Evolutionary conservation across 2,329 filamentous ascomycete species (phyloP), one percentile per base, ranked within the genome.

Genomic region (Metarhizium robertsii): DNA sequence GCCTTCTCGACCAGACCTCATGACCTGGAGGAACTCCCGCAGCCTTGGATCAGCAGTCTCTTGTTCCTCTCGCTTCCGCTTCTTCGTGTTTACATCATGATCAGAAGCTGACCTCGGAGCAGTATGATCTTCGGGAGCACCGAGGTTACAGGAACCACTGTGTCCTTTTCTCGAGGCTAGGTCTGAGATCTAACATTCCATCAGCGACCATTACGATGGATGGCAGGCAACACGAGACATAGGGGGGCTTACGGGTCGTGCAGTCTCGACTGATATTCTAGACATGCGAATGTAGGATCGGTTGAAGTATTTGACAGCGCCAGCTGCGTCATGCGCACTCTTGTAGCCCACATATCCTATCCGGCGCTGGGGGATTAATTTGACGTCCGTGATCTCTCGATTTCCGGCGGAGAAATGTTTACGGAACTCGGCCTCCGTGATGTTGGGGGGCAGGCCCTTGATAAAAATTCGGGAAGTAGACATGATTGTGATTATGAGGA

Each of bases 311-410:
- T 89, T 92, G 69, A 95, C 88, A 48, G 94, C 92, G 66, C 85
- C 83, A 56, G 82, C 77, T 55, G 94, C 94, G 68, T 90, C 87
- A 59, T 92, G 84, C 14, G 87, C 76, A 53, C 83, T 88, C 73
- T 89, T 92, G 78, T 92, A 97, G 60, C 94, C 94, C 58, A 99
- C 84, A 79, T 96, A 99, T 64, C 92, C 94, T 71, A 99, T 96
- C 63, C 92, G 84, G 65, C 94, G 84, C 66, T 91, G 85, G 6
- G 90, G 83, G 67, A 97, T 89, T 68, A 96, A 82, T 79, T 95
- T 95, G 65, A 91, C 83, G 74, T 99, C 94, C 53, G 92, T 97
- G 67, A 96, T 83, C 60, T 87, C 77, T 59, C 83, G 83, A 59
- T 86, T 86, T 64, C 83, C 75, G 45, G 75, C 80, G 58, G 87